Base-by-base conservation (phyloP, 202 grass and related monocot genomes). In the Carex sylvatica region DNA sequence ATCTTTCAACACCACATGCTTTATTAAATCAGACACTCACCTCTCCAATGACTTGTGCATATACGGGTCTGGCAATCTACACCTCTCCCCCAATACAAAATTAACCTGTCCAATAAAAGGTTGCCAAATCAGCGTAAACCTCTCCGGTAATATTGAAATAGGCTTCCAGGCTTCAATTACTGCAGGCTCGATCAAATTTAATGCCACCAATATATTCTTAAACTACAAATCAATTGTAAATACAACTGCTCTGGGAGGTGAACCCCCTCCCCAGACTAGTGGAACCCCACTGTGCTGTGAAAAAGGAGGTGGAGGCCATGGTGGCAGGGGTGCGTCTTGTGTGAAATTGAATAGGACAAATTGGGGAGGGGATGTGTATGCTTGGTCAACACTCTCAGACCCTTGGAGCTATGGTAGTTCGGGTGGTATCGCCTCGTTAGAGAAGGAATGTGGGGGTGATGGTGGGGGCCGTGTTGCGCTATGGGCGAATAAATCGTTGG, bases 401-500 rank as follows among this genome's bases (percentile, higher is more conserved):
- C 96, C 96, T 19, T 92, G 96, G 96, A 95, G 91, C 84, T 99
- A 95, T 0, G 96, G 96, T 14, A 99, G 96, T 71, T 91, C 90
- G 65, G 96, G 96, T 10, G 96, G 96, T 13, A 76, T 83, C 40
- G 84, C 86, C 73, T 74, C 82, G 3, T 31, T 63, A 36, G 91
- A 86, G 33, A 84, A 87, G 5, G 61, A 70, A 10, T 84, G 70
- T 70, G 90, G 88, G 49, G 96, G 96, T 46, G 84, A 92, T 82
- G 96, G 96, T 75, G 96, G 96, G 54, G 96, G 96, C 3, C 84
- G 96, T 2, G 51, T 93, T 42, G 78, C 85, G 22, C 87, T 99
- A 52, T 84, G 86, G 87, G 84, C 83, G 9, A 85, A 14, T 38
- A 64, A 86, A 0, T 40, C 87, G 58, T 74, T 99, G 49, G 89